Conservation (phyloP, 768 basidiomycete genomes). For the Tricholoma matsutake region DNA sequence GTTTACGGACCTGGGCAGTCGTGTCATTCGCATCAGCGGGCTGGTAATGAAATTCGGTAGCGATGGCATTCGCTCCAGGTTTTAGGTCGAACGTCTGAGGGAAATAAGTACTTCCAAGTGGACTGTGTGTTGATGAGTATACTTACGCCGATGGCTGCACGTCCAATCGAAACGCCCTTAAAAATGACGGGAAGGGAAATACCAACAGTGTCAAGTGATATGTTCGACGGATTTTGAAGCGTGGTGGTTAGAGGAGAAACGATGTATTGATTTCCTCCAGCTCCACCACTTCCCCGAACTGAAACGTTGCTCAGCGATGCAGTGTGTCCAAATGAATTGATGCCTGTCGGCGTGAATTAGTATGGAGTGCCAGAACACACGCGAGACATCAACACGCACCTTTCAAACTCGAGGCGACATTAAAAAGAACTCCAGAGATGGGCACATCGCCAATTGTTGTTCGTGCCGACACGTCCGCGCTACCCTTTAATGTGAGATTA, state of each 20-base stretch:
- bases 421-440: constrained; percentile 61
- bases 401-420: constrained; percentile 52
- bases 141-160: constrained; percentile 55
- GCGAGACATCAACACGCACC: constrained; percentile 30
- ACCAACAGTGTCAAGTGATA: constrained; percentile 56
- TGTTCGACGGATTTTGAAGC: constrained; percentile 65
- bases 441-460: constrained; percentile 66
- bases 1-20: constrained; percentile 43
- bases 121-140: not conserved
- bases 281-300: constrained; percentile 63
- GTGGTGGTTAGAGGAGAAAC: constrained; percentile 53
- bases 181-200: constrained; percentile 59
- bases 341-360: constrained; percentile 34
- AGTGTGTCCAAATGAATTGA: constrained; percentile 54
- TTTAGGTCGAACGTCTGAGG: constrained; percentile 50
- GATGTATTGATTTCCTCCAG: constrained; percentile 57
- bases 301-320: constrained; percentile 53
- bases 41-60: constrained; percentile 66
- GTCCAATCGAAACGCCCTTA: constrained; percentile 53
- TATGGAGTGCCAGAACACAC: not conserved
- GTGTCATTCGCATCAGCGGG: constrained; percentile 67
- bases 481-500: constrained; percentile 50
- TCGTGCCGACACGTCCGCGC: constrained; percentile 54
- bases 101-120: not conserved
- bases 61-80: constrained; percentile 52